Evolutionary conservation across 116 monocot species (phyloP).

Genomic region (Dioscorea cayenensis): DNA sequence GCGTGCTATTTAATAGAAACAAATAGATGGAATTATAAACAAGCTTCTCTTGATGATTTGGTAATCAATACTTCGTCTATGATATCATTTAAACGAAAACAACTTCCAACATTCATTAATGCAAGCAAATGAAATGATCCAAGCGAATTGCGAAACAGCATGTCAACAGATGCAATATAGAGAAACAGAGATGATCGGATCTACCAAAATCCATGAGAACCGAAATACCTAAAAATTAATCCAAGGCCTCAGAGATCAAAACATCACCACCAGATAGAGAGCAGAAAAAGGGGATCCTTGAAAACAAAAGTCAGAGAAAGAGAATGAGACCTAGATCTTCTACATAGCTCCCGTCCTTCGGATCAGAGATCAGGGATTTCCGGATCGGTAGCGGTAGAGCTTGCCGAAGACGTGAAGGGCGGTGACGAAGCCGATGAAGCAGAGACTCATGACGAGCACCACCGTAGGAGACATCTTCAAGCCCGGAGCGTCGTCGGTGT

Average conservation of each 20-base stretch:
- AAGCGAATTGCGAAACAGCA: background rate
- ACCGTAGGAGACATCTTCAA: constrained; percentile 68
- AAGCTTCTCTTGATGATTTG: background rate
- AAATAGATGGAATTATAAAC: background rate
- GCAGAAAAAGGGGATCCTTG: background rate
- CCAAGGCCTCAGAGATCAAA: background rate
- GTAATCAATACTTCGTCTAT: background rate
- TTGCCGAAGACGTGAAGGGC: constrained; percentile 70
- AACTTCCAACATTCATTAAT: background rate
- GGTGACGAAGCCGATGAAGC: constrained; percentile 77
- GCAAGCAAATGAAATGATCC: background rate
- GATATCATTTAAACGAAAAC: background rate
- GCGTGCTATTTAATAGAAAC: background rate
- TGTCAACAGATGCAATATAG: background rate
- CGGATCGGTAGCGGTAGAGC: constrained; percentile 57
- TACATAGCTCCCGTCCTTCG: background rate
- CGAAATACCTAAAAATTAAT: background rate
- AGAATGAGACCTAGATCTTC: background rate
- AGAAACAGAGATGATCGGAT: background rate
- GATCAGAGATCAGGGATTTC: constrained; percentile 11
- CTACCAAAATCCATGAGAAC: background rate
- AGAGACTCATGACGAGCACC: constrained; percentile 72
- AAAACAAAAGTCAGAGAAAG: constrained; percentile 1
- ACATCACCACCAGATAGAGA: background rate
- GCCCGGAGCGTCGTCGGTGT: constrained; percentile 66